phyloP scores from a whole-genome alignment of 805 yeast genomes.

The Ogataea thermomethanolica region DNA sequence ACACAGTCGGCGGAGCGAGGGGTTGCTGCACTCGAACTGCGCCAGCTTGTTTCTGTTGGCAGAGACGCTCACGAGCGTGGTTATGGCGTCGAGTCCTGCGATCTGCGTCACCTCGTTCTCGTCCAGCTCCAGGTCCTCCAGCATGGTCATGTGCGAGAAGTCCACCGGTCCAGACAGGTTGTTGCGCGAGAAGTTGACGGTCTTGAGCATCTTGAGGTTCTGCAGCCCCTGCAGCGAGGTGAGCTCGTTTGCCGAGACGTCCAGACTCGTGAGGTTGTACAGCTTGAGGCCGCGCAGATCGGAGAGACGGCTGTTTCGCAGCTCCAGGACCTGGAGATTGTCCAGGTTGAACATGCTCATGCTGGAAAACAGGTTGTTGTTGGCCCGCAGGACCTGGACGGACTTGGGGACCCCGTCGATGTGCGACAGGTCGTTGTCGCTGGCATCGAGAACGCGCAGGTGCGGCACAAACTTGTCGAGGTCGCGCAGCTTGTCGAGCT shows the following conservation, averaged over 20 bases:
- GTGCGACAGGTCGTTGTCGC: constrained; percentile 40
- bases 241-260: constrained; percentile 37
- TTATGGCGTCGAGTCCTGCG: constrained; percentile 35
- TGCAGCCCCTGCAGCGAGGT: constrained; percentile 36
- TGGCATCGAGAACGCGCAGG: constrained; percentile 37
- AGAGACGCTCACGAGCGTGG: constrained; percentile 38
- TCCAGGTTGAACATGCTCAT: constrained; percentile 40
- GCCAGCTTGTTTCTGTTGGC: constrained; percentile 40
- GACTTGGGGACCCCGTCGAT: constrained; percentile 44
- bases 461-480: constrained; percentile 44
- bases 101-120: constrained; percentile 39
- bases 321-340: constrained; percentile 42
- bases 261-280: constrained; percentile 41
- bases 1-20: constrained; percentile 36
- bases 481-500: constrained; percentile 41
- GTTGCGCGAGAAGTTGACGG: constrained; percentile 42
- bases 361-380: constrained; percentile 38
- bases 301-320: constrained; percentile 36
- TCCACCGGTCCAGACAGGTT: constrained; percentile 37
- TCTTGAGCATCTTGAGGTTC: constrained; percentile 37
- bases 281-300: constrained; percentile 39
- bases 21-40: constrained; percentile 18
- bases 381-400: constrained; percentile 37
- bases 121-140: constrained; percentile 43
- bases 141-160: constrained; percentile 35